These are phyloP conservation scores for Aspergillus brasiliensis DNA, from an alignment of 2,329 filamentous ascomycete species.

Conservation along the genomic window DNA sequence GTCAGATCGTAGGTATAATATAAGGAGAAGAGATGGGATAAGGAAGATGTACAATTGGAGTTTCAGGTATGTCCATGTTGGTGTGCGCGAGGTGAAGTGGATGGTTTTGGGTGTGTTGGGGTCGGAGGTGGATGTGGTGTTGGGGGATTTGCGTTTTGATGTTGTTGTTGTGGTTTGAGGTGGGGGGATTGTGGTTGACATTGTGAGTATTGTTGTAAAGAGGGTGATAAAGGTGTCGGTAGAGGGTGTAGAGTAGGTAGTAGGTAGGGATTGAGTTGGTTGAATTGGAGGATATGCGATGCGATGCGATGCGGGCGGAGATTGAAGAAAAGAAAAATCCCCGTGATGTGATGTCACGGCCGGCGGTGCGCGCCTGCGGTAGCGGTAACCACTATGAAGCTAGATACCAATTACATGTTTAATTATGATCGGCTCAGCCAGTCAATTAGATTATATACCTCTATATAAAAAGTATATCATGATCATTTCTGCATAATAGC, in stretches of 20 bases:
- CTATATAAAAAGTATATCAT: no score
- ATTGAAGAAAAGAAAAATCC: constrained; percentile 17
- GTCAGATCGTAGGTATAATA: constrained; percentile 10
- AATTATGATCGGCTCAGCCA: no score
- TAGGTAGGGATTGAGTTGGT: neutral
- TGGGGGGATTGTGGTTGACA: neutral
- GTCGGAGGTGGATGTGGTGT: neutral
- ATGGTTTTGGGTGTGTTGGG: constrained; percentile 21
- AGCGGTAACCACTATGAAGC: neutral
- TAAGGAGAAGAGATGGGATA: constrained; percentile 6
- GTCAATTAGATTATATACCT: no score
- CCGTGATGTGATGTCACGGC: constrained; percentile 25
- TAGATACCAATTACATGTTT: no score
- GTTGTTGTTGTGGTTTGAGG: constrained; percentile 1
- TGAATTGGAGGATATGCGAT: neutral
- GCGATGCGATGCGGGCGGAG: constrained; percentile 1
- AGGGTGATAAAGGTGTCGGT: no score
- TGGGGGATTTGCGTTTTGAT: constrained; percentile 31
- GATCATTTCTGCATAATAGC: constrained; percentile 16
- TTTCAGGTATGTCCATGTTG: constrained; percentile 48
- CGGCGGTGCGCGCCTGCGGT: neutral
- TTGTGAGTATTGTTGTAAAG: neutral
- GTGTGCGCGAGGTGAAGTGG: constrained; percentile 45
- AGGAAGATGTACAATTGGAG: constrained; percentile 40
- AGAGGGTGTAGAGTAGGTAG: neutral